Percentiles rank a stretch among this genome's conserved stretches.
Evolutionary conservation across 331 rosid species (phyloP).

Genomic region (Quercus phellos): DNA sequence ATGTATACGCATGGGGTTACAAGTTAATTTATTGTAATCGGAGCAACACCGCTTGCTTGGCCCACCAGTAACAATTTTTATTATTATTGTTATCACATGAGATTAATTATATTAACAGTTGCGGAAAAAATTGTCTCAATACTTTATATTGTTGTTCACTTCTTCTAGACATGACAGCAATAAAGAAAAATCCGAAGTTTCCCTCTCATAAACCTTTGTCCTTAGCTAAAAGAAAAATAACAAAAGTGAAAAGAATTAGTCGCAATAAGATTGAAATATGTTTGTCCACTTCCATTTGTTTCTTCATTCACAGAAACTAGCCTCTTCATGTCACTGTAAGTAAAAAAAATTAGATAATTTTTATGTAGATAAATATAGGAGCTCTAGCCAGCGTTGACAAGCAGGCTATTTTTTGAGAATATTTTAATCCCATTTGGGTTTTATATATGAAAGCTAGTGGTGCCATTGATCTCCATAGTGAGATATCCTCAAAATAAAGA

Average conservation of each 20-base stretch:
- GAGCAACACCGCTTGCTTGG: too few relatives aligned
- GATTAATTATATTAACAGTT: too few relatives aligned
- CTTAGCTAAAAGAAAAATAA: background rate
- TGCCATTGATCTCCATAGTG: background rate
- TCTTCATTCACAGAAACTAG: constrained; percentile 9
- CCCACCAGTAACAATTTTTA: too few relatives aligned
- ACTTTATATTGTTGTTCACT: background rate
- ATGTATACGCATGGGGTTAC: too few relatives aligned
- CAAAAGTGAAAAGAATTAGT: background rate
- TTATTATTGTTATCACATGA: too few relatives aligned
- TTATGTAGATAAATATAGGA: background rate
- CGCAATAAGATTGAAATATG: background rate
- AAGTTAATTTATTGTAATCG: too few relatives aligned
- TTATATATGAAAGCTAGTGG: constrained; percentile 17
- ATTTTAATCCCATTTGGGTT: background rate
- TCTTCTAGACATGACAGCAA: background rate
- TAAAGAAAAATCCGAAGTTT: background rate
- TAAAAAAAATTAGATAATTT: background rate
- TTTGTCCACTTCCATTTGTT: constrained; percentile 1
- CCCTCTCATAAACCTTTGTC: background rate
- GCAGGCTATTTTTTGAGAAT: background rate
- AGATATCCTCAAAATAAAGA: background rate
- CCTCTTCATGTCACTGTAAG: background rate
- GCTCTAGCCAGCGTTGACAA: constrained; percentile 28
- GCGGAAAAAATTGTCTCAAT: too few relatives aligned